Percentiles rank a stretch among this genome's conserved stretches.
These are phyloP conservation scores for Plasmodium vivax DNA, from an alignment of 169 alveolate species.

Conservation along the genomic window DNA sequence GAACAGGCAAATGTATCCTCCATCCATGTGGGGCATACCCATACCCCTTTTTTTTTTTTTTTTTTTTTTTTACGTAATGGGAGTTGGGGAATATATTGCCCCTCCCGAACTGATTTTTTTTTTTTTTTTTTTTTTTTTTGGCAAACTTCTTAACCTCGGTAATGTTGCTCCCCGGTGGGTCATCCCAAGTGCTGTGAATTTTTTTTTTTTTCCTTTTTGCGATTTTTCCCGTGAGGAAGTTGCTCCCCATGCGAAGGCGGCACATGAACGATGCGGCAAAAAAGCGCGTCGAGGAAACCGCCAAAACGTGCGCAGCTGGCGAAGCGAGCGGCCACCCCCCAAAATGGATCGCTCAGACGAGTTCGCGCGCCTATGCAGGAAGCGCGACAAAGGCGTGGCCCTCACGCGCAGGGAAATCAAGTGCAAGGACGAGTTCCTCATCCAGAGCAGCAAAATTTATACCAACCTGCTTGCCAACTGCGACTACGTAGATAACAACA, in stretches of 20 bases:
- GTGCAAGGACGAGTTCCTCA: constrained; percentile 30
- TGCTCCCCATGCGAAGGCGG: not conserved
- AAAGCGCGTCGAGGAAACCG: too few species aligned
- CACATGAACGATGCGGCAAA: too few species aligned
- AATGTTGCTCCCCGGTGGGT: not conserved
- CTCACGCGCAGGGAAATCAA: not conserved
- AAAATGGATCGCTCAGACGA: constrained; percentile 64
- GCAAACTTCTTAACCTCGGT: not conserved
- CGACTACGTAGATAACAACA: constrained; percentile 56
- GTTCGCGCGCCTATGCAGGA: constrained; percentile 40
- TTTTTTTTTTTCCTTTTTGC: not conserved
- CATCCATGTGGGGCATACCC: not conserved
- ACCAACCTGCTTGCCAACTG: constrained; percentile 36
- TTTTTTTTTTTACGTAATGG: not conserved
- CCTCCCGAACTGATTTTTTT: not conserved
- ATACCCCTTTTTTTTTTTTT: too few species aligned
- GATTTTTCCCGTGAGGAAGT: not conserved
- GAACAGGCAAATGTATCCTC: not conserved
- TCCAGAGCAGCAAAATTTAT: constrained; percentile 45
- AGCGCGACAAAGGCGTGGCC: constrained; percentile 18
- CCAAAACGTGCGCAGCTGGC: not conserved
- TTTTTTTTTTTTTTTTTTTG: too few species aligned
- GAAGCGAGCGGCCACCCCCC: not conserved
- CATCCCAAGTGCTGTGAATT: not conserved
- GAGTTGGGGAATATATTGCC: not conserved